Evolutionary conservation across 225 moss, liverwort and hornwort species (phyloP), one percentile per base, ranked within the genome.

Genomic region (Neckera pumila): DNA sequence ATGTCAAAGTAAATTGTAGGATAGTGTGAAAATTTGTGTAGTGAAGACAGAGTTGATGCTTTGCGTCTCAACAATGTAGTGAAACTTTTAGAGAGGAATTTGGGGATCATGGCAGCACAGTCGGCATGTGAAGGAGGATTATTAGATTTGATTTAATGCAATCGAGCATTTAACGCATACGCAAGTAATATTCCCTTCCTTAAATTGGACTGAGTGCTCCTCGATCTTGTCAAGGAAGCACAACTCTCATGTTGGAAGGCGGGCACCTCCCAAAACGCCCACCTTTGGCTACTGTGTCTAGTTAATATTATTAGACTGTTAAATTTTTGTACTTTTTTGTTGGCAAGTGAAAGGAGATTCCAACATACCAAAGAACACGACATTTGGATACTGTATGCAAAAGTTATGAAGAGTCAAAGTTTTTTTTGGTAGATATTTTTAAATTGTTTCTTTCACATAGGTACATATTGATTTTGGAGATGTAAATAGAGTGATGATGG

Each of bases 281-380:
- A 28, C 5, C 12, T 4, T 74, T 47, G 8, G 12, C 13, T 21
- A 13, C 33, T 75, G 4, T 20, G 31, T 7, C 2, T 49, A 12
- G 7, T 49, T 33, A 12, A 4, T 75, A 12, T 31, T 47, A 33
- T 51, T 33, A 75, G 7, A 49, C 0, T 47, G 2, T 7, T 9
- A 11, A 45, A 18, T 28, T 31, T 31, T 31, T 7, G 7, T 12
- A 19, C 33, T 75, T 33, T 31, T 12, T 51, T 76, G 33, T 49
- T 76, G 51, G 33, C 13, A 76, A 51, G 0, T 49, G 4, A 11
- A 51, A 76, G 8, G 18, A 47, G 33, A 51, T 33, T 76, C 4
- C 5, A 76, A 12, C 0, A 2, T 33, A 76, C 8, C 51, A 51
- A 74, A 76, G 34, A 31, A 13, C 0, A 5, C 0, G 3, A 51